Evolutionary conservation across 805 yeast genomes (phyloP), one percentile per base, ranked within the genome.

Genomic region (Pichia rugopelliculosa): DNA sequence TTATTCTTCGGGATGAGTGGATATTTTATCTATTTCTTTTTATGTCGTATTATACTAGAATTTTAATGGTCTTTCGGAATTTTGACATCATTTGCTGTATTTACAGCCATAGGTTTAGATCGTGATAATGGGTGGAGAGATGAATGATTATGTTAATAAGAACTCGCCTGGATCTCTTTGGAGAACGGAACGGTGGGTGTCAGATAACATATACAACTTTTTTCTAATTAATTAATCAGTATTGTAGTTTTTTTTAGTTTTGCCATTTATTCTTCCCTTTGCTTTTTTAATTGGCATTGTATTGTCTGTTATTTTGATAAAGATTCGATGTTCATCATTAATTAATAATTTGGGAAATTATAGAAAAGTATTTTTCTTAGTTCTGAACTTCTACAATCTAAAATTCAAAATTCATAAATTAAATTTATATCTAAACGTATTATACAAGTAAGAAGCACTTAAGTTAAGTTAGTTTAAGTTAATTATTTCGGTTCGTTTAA

Each of bases 101-200:
- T 42, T 43, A 4, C 30, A 40, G 36, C 25, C 38, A 20, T 48
- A 48, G 62, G 51, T 59, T 59, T 54, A 51, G 53, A 55, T 49
- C 67, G 67, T 60, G 67, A 63, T 63, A 53, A 53, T 48, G 59
- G 65, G 54, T 57, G 66, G 67, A 57, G 44, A 63, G 66, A 63
- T 49, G 21, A 53, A 56, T 24, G 50, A 37, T 38, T 55, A 53
- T 60, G 66, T 57, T 58, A 53, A 59, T 62, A 63, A 63, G 67
- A 63, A 63, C 67, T 54, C 67, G 66, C 60, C 66, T 62, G 67
- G 67, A 63, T 57, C 56, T 50, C 36, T 42, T 20, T 38, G 39
- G 38, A 45, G 54, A 53, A 51, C 44, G 55, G 67, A 63, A 62
- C 60, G 65, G 60, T 61, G 67, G 66, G 67, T 63, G 67, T 63